Evolutionary conservation across 2,329 filamentous ascomycete species (phyloP), one percentile per base, ranked within the genome.

Genomic region (Blastomyces silverae): DNA sequence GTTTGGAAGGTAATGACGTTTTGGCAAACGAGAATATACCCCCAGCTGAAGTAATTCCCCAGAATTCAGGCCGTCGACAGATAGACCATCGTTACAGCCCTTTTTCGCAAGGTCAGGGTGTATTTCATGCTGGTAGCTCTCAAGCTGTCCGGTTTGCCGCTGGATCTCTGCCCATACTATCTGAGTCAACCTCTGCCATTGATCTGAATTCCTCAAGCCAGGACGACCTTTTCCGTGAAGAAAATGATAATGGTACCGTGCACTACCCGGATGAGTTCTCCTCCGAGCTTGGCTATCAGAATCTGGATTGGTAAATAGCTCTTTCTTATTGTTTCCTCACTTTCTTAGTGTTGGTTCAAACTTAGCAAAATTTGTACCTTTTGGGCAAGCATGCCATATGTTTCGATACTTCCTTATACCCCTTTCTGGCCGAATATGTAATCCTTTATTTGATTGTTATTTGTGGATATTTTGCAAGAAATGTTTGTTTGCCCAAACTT

Each of bases 291-390:
- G n/a, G 13, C 5, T 22, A 58, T 58, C 56, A 58, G 37, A 25
- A 3, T 7, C n/a, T 37, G n/a, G 31, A 58, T 58, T 58, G 34
- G 56, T 58, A n/a, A n/a, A n/a, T n/a, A 58, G 37, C 34, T 59
- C 22, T 44, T 58, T 11, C 37, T n/a, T 11, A 2, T 10, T 59
- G 15, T 59, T 28, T 44, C 37, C 13, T 6, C n/a, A 22, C 3
- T 15, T 59, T 11, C 28, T 10, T 7, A 5, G 17, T 22, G 17
- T 37, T 22, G 17, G 8, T 22, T 39, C 31, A 57, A 22, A 20
- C 31, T 22, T n/a, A 2, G 20, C 31, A 57, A 25, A 39, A n/a
- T 39, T 31, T 4, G 20, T 39, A 22, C 13, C 8, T n/a, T 13
- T 39, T 57, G 55, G 37, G 34, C 28, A 11, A 37, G 31, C 31